Conservation (phyloP, 2,329 filamentous ascomycete species). For the Hypoxylon sp. region DNA sequence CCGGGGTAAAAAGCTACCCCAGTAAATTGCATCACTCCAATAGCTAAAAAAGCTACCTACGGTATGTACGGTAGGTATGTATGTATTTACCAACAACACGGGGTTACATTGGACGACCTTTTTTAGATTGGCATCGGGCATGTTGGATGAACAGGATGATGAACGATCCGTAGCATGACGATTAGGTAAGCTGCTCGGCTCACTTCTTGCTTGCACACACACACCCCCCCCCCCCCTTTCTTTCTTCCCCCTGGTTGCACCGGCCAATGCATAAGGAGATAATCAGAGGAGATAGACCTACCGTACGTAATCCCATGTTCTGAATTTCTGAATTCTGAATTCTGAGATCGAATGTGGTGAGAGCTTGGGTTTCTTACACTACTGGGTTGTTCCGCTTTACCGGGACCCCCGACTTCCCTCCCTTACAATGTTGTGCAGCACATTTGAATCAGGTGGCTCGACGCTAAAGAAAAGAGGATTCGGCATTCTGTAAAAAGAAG, state of each 20-base stretch:
- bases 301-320: conserved; percentile 12
- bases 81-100: conserved; percentile 14
- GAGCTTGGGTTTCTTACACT: background rate
- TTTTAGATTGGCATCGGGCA: conserved; percentile 17
- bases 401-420: conserved; percentile 9
- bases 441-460: conserved; percentile 36
- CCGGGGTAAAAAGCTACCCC: conserved; percentile 41
- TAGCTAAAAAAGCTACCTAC: conserved; percentile 14
- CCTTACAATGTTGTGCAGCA: conserved; percentile 20
- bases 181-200: conserved; percentile 2
- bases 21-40: conserved; percentile 26
- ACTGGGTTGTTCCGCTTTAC: conserved; percentile 29
- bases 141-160: conserved; percentile 9
- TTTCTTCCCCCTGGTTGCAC: background rate
- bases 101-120: conserved; percentile 26
- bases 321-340: background rate
- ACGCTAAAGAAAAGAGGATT: conserved; percentile 27
- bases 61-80: too few species aligned
- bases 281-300: conserved; percentile 1
- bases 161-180: background rate
- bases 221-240: too few species aligned
- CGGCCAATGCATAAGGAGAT: background rate
- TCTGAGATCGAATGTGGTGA: background rate
- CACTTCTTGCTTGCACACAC: background rate
- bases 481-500: conserved; percentile 39